These are phyloP conservation scores for Linaria vulgaris DNA, from an alignment of 257 asterid genomes.

Conservation along the genomic window DNA sequence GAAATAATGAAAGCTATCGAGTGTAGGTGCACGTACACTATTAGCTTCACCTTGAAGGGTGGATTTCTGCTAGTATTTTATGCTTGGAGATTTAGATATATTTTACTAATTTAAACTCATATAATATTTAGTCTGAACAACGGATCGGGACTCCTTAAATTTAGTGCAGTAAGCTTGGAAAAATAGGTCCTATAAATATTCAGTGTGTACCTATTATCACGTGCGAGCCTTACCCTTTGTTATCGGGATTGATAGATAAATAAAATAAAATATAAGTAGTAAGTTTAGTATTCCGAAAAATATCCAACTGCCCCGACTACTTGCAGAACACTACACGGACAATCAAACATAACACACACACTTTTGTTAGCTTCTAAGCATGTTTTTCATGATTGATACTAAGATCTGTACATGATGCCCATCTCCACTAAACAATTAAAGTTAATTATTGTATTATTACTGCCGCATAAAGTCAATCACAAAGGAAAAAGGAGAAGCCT, in stretches of 20 bases:
- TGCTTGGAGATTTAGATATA: not conserved
- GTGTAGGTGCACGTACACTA: not conserved
- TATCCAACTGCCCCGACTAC: constrained; percentile 22
- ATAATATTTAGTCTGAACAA: no score
- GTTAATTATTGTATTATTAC: not conserved
- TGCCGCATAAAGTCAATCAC: not conserved
- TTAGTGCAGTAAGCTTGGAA: not conserved
- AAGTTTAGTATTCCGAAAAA: constrained; percentile 21
- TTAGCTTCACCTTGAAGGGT: not conserved
- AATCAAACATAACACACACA: constrained; percentile 24
- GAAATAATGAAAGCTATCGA: not conserved
- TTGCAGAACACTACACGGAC: constrained; percentile 22
- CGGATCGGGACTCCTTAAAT: no score
- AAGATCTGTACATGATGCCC: not conserved
- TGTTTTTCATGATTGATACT: constrained; percentile 64
- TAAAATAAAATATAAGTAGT: not conserved
- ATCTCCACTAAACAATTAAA: constrained; percentile 9
- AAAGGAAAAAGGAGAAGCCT: not conserved
- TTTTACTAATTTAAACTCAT: not conserved
- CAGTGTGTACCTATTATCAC: constrained; percentile 14
- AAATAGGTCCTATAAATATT: not conserved
- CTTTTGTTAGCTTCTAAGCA: constrained; percentile 87
- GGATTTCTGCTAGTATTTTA: not conserved
- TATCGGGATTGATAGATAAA: constrained; percentile 21
- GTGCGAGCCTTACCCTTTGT: constrained; percentile 13